These are phyloP conservation scores for Eucalyptus grandis DNA, from an alignment of 345 rosid genomes.

Conservation along the genomic window DNA sequence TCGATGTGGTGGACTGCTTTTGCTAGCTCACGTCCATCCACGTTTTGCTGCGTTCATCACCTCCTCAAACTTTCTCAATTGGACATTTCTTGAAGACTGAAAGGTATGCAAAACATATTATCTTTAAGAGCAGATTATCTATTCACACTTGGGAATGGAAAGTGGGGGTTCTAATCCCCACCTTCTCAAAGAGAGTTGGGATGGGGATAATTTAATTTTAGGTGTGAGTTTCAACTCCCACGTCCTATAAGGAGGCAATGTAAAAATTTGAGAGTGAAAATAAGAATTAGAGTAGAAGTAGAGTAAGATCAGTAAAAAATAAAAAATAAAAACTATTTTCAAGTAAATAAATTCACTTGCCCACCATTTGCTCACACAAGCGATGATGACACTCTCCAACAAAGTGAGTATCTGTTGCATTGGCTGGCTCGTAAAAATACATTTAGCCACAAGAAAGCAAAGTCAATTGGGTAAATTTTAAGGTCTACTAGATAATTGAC, in stretches of 20 bases:
- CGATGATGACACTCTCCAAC: neutral
- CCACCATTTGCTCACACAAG: neutral
- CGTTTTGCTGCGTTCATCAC: neutral
- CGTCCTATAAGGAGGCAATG: accelerated
- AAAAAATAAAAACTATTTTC: no score
- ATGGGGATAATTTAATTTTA: accelerated
- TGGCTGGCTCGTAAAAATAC: neutral
- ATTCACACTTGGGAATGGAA: neutral
- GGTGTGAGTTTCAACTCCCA: no score
- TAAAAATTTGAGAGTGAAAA: no score
- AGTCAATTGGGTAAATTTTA: neutral
- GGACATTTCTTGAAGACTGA: neutral
- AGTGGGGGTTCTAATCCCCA: no score
- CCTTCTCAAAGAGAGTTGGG: no score
- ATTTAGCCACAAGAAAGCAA: neutral
- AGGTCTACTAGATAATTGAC: neutral
- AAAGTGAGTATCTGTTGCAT: neutral
- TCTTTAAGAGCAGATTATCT: neutral
- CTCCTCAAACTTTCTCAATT: neutral
- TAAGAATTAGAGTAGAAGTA: no score
- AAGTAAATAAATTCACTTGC: neutral
- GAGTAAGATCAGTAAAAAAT: accelerated
- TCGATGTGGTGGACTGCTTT: neutral
- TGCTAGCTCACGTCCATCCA: neutral
- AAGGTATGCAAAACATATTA: neutral